Conservation (phyloP, 2,329 filamentous ascomycete species). For the Cryphonectria radicalis region DNA sequence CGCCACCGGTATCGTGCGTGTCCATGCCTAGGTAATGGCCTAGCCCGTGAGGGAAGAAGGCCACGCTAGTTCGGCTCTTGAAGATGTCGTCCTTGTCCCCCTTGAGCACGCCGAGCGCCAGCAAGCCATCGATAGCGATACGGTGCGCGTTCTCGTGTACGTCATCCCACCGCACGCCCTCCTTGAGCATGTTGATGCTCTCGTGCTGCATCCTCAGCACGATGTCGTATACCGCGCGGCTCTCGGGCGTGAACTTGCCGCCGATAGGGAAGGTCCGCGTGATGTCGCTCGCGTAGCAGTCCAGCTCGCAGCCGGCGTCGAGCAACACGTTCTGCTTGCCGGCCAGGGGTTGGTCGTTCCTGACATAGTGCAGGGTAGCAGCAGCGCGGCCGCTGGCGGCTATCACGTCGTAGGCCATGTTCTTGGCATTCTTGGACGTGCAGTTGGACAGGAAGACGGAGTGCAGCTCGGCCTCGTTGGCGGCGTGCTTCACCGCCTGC, state of each 20-base stretch:
- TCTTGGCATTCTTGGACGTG: slow-evolving; percentile 73
- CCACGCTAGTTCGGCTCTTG: slow-evolving; percentile 76
- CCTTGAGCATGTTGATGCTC: slow-evolving; percentile 73
- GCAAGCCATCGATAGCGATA: slow-evolving; percentile 79
- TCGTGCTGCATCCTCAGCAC: slow-evolving; percentile 87
- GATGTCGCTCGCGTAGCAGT: slow-evolving; percentile 65
- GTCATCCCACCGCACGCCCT: slow-evolving; percentile 78
- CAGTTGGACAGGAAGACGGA: slow-evolving; percentile 78
- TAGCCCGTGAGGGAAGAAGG: slow-evolving; percentile 68
- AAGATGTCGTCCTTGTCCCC: slow-evolving; percentile 74
- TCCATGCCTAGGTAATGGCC: slow-evolving; percentile 93
- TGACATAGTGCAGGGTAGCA: slow-evolving; percentile 85
- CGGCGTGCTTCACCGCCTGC: slow-evolving; percentile 62
- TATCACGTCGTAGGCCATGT: slow-evolving; percentile 88
- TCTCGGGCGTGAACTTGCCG: slow-evolving; percentile 71
- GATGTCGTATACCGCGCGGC: slow-evolving; percentile 76
- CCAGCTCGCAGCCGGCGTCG: slow-evolving; percentile 80
- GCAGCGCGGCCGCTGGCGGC: slow-evolving; percentile 79
- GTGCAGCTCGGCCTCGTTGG: slow-evolving; percentile 83
- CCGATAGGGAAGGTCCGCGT: slow-evolving; percentile 79
- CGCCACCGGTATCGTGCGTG: slow-evolving; percentile 84
- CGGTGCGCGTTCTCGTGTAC: slow-evolving; percentile 80
- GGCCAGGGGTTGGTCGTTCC: slow-evolving; percentile 71
- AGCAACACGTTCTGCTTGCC: slow-evolving; percentile 80
- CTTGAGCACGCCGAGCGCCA: slow-evolving; percentile 75